Base-by-base conservation (phyloP, 2,329 filamentous ascomycete genomes). In the Chaetomium sp. region DNA sequence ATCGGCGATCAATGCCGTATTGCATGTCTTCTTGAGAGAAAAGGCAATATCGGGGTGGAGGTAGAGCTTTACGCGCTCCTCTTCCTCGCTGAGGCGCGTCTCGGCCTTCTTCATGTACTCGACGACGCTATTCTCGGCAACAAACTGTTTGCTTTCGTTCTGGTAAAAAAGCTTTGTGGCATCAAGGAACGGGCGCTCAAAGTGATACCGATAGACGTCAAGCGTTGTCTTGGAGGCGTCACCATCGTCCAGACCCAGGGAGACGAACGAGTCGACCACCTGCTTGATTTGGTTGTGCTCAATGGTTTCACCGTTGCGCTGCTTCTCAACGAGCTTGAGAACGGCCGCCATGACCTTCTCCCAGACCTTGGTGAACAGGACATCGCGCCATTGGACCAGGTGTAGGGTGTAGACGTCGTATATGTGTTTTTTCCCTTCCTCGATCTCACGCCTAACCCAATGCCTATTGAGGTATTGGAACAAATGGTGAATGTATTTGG, bases 81-180 rank as follows among this genome's bases (percentile, higher is more conserved):
- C 94, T 72, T 99, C 94, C 72, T 99, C 94, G 6, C 89, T 84
- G 58, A 99, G 74, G 36, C 94, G 86, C 43, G 84, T 74, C 73
- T 97, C 92, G 0, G 94, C 95, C 80, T 99, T 99, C 79, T 97
- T 97, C 94, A 99, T 97, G 74, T 97, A 99, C 69, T 99, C 94
- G 37, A 99, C 91, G 4, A 99, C 91, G 61, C 88, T 95, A 70
- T 99, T 99, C 71, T 97, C 92, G 9, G 91, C 89, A 37, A 99
- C 84, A 68, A 99, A 99, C 61, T 91, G 87, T 65, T 90, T 89
- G 19, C 94, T 97, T 71, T 99, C 95, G 46, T 87, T 85, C 64
- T 90, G 80, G 71, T 99, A 99, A 74, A 96, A 99, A 35, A 79
- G 75, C 64, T 82, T 84, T 8, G 94, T 99, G 3, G 91, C 89